phyloP scores from a whole-genome alignment of 495 filamentous ascomycete genomes.

The Hypoxylon crocopeplum region DNA sequence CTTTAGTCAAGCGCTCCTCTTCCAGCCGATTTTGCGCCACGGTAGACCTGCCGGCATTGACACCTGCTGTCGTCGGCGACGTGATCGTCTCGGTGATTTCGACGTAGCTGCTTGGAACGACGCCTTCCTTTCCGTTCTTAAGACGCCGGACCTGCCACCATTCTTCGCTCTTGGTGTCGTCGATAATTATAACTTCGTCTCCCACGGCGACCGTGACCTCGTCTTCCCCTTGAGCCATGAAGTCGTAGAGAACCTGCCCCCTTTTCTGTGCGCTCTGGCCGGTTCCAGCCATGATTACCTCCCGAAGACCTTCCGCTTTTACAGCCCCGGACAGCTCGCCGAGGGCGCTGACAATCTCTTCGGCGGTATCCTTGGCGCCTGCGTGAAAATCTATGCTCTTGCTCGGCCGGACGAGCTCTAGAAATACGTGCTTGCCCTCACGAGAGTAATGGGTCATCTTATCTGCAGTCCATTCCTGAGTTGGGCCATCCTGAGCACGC shows the following conservation, averaged over 20 bases:
- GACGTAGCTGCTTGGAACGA: conserved; percentile 96
- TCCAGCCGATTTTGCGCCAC: conserved; percentile 85
- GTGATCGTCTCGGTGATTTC: conserved; percentile 75
- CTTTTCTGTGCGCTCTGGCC: conserved; percentile 71
- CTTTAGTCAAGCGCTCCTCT: conserved; percentile 79
- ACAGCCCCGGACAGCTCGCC: conserved; percentile 88
- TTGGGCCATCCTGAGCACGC: conserved; percentile 74
- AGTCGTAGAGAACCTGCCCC: conserved; percentile 90
- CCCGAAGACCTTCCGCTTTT: conserved; percentile 81
- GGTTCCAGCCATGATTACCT: conserved; percentile 81
- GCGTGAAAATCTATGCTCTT: conserved; percentile 97
- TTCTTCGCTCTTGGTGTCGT: conserved; percentile 91
- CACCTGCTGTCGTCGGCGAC: conserved; percentile 52
- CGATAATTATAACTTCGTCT: conserved; percentile 90
- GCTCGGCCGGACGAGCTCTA: conserved; percentile 88
- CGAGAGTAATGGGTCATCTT: conserved; percentile 94
- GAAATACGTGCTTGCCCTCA: conserved; percentile 97
- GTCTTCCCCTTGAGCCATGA: conserved; percentile 94
- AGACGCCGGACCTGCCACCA: conserved; percentile 96
- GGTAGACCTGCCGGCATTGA: conserved; percentile 72
- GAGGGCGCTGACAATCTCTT: conserved; percentile 86
- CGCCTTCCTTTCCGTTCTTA: conserved; percentile 93
- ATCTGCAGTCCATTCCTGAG: conserved; percentile 92
- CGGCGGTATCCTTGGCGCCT: conserved; percentile 93
- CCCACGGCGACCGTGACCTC: conserved; percentile 91